Conservation (phyloP, 2,329 filamentous ascomycete species). For the Aspergillus pseudonomiae region DNA sequence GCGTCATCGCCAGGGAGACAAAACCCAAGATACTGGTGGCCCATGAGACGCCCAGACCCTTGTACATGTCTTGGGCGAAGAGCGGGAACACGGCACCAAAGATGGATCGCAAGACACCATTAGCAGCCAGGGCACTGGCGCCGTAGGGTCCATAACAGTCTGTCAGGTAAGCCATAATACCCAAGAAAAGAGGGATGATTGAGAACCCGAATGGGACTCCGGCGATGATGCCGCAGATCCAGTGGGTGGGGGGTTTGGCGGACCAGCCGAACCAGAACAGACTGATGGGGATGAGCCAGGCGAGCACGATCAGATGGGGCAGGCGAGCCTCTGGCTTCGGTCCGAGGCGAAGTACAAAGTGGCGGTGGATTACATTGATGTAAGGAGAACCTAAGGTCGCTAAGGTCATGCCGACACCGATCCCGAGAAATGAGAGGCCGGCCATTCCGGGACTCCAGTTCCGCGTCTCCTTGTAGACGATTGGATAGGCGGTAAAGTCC, state of each 20-base stretch:
- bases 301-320: slow-evolving; percentile 18
- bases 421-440: slow-evolving; percentile 49
- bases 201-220: slow-evolving; percentile 20
- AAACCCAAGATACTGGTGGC: background rate
- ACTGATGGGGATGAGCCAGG: slow-evolving; percentile 19
- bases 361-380: slow-evolving; percentile 31
- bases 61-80: background rate
- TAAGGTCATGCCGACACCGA: slow-evolving; percentile 40
- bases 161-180: background rate
- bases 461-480: slow-evolving; percentile 48
- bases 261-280: slow-evolving; percentile 26
- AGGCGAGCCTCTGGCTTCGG: slow-evolving; percentile 17
- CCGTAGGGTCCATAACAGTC: background rate
- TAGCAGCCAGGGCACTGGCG: background rate
- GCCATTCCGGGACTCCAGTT: slow-evolving; percentile 47
- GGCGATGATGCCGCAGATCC: slow-evolving; percentile 15
- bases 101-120: background rate
- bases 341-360: background rate
- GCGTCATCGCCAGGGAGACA: background rate
- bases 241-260: slow-evolving; percentile 18
- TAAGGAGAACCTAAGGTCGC: slow-evolving; percentile 36
- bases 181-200: slow-evolving; percentile 18
- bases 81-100: background rate
- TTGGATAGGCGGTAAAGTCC: slow-evolving; percentile 52
- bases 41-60: background rate